These are phyloP conservation scores for Cercophora samala DNA, from an alignment of 495 filamentous ascomycete species.

Conservation along the genomic window DNA sequence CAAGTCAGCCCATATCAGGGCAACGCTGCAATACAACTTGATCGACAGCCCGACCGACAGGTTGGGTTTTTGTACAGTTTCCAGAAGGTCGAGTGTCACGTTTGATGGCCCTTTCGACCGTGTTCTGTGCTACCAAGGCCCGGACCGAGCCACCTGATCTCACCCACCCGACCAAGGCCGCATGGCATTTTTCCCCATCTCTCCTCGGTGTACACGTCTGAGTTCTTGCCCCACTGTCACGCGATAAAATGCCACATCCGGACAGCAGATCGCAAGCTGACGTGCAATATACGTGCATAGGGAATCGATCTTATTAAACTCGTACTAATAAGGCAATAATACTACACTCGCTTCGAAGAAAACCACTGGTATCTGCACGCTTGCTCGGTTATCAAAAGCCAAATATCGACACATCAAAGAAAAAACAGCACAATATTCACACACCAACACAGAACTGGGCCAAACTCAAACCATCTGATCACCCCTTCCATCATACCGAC, in stretches of 20 bases:
- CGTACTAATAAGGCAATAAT: neutral
- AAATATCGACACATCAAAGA: neutral
- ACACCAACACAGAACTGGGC: neutral
- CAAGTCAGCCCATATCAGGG: neutral
- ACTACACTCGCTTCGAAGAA: neutral
- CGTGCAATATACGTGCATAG: neutral
- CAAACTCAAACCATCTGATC: slow-evolving; percentile 11
- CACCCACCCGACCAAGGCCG: no score
- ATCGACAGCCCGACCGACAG: neutral
- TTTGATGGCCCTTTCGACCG: neutral
- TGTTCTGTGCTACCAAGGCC: neutral
- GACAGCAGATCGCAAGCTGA: neutral
- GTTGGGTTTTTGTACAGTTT: neutral
- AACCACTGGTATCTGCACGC: neutral
- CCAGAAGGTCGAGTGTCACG: neutral
- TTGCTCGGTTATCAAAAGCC: neutral
- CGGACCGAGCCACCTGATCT: neutral
- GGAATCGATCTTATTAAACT: neutral
- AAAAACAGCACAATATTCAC: neutral
- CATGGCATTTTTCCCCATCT: no score
- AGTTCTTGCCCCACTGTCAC: neutral
- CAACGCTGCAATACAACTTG: neutral
- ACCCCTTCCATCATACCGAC: slow-evolving; percentile 4
- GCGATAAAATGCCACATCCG: neutral
- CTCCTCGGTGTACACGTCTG: neutral